Evolutionary conservation across 768 basidiomycete genomes (phyloP), one percentile per base, ranked within the genome.

Genomic region (Mycena galopus): DNA sequence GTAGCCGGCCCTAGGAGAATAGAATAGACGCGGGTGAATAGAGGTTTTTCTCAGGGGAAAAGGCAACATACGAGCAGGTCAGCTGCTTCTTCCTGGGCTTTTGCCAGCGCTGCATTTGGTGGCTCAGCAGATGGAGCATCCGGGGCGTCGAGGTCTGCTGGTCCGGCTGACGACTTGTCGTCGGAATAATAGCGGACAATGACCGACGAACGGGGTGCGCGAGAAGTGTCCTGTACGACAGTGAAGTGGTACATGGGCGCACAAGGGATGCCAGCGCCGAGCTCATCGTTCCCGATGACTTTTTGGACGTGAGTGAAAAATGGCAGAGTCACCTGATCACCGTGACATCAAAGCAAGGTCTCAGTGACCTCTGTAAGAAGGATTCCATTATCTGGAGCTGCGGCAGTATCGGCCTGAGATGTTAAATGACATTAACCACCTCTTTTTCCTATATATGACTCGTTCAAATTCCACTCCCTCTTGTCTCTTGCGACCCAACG

Each of bases 41-140:
- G 42, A 27, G 44, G 51, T 44, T 21, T 23, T n/a, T 19, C 14
- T n/a, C 32, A 39, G 29, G 17, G 39, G 58, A 64, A 51, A 29
- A 29, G 29, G 30, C 63, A 42, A 84, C 93, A 76, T 77, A 96
- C 95, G 73, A 92, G 95, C 72, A 96, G 86, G 81, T 96, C 96
- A n/a, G 88, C 84, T n/a, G 92, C 90, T 79, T 94, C 93, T 29
- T 85, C 88, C 80, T 94, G 94, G 74, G 91, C 90, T 85, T 95
- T 92, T 67, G 81, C 77, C 27, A 74, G 53, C 60, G 84, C 80
- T 29, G 84, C 75, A 66, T 85, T 82, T 64, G 80, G 65, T 65
- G 80, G 73, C 47, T 72, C 75, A 65, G 76, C 12, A n/a, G 76
- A 73, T 3, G 80, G 81, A 55, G 78, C 66, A 55, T 81, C 81